Evolutionary conservation across 352 stramenopile species (phyloP).

Genomic region (Phytophthora brassicae): DNA sequence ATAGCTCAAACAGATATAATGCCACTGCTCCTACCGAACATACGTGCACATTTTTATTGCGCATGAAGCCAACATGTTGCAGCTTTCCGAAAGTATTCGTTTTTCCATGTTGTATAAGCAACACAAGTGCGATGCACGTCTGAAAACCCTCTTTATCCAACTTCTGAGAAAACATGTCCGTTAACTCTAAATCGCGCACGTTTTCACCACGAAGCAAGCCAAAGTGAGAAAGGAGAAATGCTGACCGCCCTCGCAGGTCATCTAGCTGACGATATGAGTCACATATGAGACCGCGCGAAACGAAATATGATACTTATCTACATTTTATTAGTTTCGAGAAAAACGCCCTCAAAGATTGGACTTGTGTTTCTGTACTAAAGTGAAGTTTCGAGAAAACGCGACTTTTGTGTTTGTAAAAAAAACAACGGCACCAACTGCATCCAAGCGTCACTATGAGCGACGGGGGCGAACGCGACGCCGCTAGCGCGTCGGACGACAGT

Average conservation of each 20-base stretch:
- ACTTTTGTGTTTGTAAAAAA: not conserved
- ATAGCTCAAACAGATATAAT: constrained; percentile 14
- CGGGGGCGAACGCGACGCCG: no score
- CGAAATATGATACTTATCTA: no score
- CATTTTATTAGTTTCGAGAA: no score
- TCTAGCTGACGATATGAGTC: constrained; percentile 1
- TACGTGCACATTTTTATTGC: constrained; percentile 13
- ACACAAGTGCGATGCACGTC: not conserved
- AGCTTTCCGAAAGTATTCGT: constrained; percentile 16
- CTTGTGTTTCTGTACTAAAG: constrained; percentile 11
- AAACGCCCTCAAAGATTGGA: no score
- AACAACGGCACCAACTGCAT: no score
- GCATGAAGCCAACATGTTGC: constrained; percentile 15
- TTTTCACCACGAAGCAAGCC: constrained; percentile 16
- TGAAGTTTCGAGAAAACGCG: constrained; percentile 7
- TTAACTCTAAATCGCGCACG: constrained; percentile 10
- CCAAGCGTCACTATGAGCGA: no score
- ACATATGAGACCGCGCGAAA: no score
- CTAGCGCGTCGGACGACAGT: not conserved
- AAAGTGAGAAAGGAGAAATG: constrained; percentile 14
- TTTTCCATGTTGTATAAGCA: constrained; percentile 20
- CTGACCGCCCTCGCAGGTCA: constrained; percentile 1
- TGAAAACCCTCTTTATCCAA: constrained; percentile 8
- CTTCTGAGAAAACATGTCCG: constrained; percentile 7
- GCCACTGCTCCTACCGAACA: constrained; percentile 8